A percentile compares a stretch with the other conserved stretches of the same genome.
Conservation (phyloP, 2,329 filamentous ascomycete species). For the Cladosporium velox region DNA sequence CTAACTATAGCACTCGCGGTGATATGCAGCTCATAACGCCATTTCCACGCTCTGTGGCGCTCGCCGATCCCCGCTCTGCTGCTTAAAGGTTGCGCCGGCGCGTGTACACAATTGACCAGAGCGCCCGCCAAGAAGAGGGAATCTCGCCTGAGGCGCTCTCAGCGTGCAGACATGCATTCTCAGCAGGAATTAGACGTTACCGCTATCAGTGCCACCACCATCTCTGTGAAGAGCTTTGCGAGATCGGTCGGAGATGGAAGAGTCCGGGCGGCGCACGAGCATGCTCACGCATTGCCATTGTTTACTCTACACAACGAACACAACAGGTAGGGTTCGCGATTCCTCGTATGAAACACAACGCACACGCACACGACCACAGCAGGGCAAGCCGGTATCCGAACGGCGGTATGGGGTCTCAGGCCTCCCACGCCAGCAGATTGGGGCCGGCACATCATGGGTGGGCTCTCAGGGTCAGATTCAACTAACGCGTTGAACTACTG, state of each 20-base stretch:
- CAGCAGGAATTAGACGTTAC: not conserved
- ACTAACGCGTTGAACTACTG: not conserved
- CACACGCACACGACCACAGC: not conserved
- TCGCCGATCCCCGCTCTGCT: conserved; percentile 6
- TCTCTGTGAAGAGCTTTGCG: not conserved
- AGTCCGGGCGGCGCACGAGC: not conserved
- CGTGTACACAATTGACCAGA: not conserved
- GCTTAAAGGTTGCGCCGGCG: not conserved
- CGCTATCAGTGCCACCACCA: not conserved
- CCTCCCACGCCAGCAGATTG: not conserved
- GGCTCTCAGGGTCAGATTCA: not conserved
- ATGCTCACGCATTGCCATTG: not conserved
- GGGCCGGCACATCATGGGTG: not conserved
- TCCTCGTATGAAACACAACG: not conserved
- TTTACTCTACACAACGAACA: not conserved
- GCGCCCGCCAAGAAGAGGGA: not conserved
- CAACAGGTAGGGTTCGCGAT: not conserved
- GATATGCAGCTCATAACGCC: conserved; percentile 13
- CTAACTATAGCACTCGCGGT: not conserved
- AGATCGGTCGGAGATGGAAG: not conserved
- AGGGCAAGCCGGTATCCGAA: not conserved
- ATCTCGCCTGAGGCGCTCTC: not conserved
- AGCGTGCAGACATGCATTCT: not conserved
- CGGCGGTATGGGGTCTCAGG: not conserved
- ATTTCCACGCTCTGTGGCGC: conserved; percentile 9